These are phyloP conservation scores for Sarocladiaceae sp. DNA, from an alignment of 2,329 filamentous ascomycete species.

Conservation along the genomic window DNA sequence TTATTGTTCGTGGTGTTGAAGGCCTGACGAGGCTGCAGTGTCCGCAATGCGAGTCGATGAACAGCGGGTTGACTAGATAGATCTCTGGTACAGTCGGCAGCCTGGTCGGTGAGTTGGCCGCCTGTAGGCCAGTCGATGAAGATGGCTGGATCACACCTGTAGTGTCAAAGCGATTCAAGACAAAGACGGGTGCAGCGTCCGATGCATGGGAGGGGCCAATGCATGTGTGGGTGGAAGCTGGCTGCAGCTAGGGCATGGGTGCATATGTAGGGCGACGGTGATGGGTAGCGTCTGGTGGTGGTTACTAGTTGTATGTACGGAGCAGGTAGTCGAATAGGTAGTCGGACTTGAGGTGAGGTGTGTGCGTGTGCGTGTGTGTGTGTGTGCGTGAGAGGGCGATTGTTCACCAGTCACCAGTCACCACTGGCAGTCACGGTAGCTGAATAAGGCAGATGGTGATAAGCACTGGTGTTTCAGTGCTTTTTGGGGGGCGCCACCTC, in stretches of 20 bases:
- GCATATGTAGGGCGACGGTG: slow-evolving; percentile 4
- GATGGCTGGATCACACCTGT: neutral
- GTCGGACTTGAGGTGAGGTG: neutral
- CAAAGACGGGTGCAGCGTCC: no score
- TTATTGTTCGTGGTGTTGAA: no score
- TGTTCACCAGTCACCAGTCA: no score
- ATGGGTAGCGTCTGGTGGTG: neutral
- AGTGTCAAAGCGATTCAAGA: neutral
- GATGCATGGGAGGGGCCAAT: no score
- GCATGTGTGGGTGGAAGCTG: no score
- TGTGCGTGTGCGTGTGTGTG: neutral
- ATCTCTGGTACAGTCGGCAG: neutral
- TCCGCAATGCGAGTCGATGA: no score
- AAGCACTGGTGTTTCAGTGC: slow-evolving; percentile 7
- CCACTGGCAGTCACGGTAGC: no score
- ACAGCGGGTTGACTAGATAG: no score
- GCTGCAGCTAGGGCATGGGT: slow-evolving; percentile 2
- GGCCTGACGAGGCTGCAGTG: no score
- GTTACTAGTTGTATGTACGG: neutral
- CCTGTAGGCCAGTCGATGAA: slow-evolving; percentile 3
- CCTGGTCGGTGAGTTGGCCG: slow-evolving; percentile 6
- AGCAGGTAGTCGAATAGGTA: no score
- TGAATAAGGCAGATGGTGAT: slow-evolving; percentile 2
- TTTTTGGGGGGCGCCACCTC: neutral
- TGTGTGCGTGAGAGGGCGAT: neutral